Evolutionary conservation across 306 rosid species (phyloP).

Genomic region (Delonix regia): DNA sequence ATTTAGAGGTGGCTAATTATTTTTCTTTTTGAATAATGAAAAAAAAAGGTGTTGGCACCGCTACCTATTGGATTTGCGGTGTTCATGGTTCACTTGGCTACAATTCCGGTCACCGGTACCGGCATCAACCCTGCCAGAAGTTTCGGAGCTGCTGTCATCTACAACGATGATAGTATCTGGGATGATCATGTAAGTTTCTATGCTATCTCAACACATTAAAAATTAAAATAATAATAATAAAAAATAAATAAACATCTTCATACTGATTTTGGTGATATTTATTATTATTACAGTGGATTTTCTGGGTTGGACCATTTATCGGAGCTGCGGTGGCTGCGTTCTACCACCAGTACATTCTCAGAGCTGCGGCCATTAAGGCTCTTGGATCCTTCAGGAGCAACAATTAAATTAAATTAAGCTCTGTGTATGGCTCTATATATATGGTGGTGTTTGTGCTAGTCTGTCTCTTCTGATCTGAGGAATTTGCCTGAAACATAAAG

Average conservation of each 20-base stretch:
- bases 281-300: conserved; percentile 74
- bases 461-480: conserved; percentile 15
- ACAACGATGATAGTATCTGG: conserved; percentile 66
- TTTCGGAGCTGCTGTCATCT: conserved; percentile 90
- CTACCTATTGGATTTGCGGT: conserved; percentile 95
- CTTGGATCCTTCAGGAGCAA: conserved; percentile 99
- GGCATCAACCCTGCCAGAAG: conserved; percentile 99
- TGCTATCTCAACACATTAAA: not conserved
- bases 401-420: conserved; percentile 35
- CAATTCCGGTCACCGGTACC: conserved; percentile 90
- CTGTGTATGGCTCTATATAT: not conserved
- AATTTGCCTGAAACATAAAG: not conserved
- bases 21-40: not conserved
- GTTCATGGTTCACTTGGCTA: conserved; percentile 96
- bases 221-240: too few relatives aligned
- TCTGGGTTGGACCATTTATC: conserved; percentile 92
- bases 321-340: conserved; percentile 90
- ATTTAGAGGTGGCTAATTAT: too few relatives aligned
- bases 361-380: conserved; percentile 92
- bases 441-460: conserved; percentile 42
- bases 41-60: conserved; percentile 79
- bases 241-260: too few relatives aligned
- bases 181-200: conserved; percentile 70
- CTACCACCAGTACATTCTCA: conserved; percentile 80
- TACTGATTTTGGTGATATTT: too few relatives aligned